Base-by-base conservation (phyloP, 805 yeast species). In the Wickerhamomyces alni region DNA sequence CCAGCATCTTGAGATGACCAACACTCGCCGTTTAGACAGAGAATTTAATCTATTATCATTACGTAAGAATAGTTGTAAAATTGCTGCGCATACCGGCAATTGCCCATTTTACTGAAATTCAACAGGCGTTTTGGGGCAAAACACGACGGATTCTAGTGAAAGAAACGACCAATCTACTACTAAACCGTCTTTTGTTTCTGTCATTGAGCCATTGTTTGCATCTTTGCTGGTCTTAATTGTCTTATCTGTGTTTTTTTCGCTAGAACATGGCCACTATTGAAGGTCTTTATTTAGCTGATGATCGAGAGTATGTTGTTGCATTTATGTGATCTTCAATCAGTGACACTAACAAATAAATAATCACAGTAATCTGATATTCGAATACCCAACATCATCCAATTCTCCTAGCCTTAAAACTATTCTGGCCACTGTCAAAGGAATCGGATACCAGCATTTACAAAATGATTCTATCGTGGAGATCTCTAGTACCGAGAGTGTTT, bases 211-310 rank as follows among this genome's bases (percentile, higher is more conserved):
- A 21, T 21, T 21, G 9, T 21, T 21, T 21, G 6, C 9, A 7
- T 21, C 9, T 6, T n/a, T 26, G n/a, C n/a, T n/a, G n/a, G n/a
- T n/a, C n/a, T n/a, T n/a, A n/a, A n/a, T n/a, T n/a, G n/a, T n/a
- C n/a, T 21, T 21, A 21, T 21, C 9, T 21, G 6, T 21, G 6
- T 21, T 21, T 6, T n/a, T 26, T 9, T n/a, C 6, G 29, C 31
- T 16, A 29, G 19, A 38, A 35, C 28, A 61, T 61, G 65, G 52
- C 62, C 45, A 44, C 60, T 12, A 58, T 66, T 37, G 66, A 59
- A 38, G 70, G 69, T 18, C 47, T 67, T 17, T 67, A 65, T 42
- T 58, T 67, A 8, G 55, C 67, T 21, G 72, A 67, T 48, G 58
- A 59, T 35, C 62, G 58, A 42, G 69, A 66, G 67, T 65, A 46